Base-by-base conservation (phyloP, 495 filamentous ascomycete genomes). In the Apodospora peruviana region DNA sequence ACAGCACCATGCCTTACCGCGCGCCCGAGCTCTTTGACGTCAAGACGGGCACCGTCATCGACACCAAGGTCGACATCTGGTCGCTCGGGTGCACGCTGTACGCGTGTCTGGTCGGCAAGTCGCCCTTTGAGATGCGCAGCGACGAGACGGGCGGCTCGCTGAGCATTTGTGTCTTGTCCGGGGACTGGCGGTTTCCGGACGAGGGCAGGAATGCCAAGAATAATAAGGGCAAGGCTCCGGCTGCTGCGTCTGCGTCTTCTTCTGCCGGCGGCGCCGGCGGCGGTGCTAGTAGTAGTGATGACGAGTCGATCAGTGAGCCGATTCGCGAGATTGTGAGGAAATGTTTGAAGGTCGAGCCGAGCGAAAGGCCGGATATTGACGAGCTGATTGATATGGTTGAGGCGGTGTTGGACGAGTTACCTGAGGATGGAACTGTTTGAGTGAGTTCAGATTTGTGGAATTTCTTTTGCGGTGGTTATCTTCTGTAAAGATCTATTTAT, bases 51-150 rank as follows among this genome's bases (percentile, higher is more conserved):
- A 86, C 84, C 9, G 79, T 88, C 39, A 84, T 98, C 57, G 93
- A 98, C 63, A 95, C 93, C 16, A 97, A 96, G 64, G 93, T 95
- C 35, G 93, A 98, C 60, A 94, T 98, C 55, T 98, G 93, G 93
- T 95, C 88, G 2, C 73, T 98, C 18, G 93, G 93, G 22, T 96
- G 91, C 70, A 97, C 94, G 0, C 74, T 98, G 29, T 98, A 95
- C 70, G 91, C 94, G 18, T 96, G 94, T 53, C 70, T 98, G 17
- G 88, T 95, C 44, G 93, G 93, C 21, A 96, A 97, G 65, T 93
- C 87, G 37, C 93, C 93, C 10, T 98, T 98, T 59, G 93, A 98
- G 72, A 87, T 90, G 53, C 84, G 91, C 36, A 87, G 82, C 50
- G 93, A 98, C 62, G 94, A 98, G 73, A 96, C 91, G 2, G 93